phyloP scores from a whole-genome alignment of 108 stramenopile species.

The Cyclostephanos invisitatus region DNA sequence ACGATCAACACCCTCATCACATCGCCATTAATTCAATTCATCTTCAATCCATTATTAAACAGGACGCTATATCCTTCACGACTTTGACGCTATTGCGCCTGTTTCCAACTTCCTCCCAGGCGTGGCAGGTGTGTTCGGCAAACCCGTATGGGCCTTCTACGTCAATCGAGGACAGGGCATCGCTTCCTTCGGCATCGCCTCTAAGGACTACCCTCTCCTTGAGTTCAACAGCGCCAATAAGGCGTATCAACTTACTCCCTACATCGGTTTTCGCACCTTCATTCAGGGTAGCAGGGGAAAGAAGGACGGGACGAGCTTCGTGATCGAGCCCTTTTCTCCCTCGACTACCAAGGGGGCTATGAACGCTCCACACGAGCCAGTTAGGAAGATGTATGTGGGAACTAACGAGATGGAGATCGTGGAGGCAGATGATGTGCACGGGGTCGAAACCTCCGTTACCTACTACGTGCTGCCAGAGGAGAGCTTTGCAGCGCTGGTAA shows the following conservation, averaged over 20 bases:
- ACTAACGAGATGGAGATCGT: slow-evolving; percentile 91
- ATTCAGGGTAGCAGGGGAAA: slow-evolving; percentile 69
- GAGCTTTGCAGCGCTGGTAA: slow-evolving; percentile 85
- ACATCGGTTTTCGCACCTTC: slow-evolving; percentile 92
- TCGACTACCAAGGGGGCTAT: slow-evolving; percentile 54
- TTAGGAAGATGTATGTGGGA: slow-evolving; percentile 90
- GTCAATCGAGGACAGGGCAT: slow-evolving; percentile 95
- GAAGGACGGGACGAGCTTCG: slow-evolving; percentile 52
- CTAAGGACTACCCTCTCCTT: slow-evolving; percentile 89
- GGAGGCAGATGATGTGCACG: slow-evolving; percentile 78
- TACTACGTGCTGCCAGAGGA: slow-evolving; percentile 91
- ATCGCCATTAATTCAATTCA: not conserved
- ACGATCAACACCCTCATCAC: too few relatives aligned
- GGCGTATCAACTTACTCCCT: slow-evolving; percentile 93
- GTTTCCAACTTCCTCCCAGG: slow-evolving; percentile 89
- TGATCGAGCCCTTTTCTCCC: slow-evolving; percentile 80
- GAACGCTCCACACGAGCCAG: slow-evolving; percentile 52
- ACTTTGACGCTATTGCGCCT: slow-evolving; percentile 84
- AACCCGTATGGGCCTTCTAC: slow-evolving; percentile 94
- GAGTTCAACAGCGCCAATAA: slow-evolving; percentile 95
- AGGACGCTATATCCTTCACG: slow-evolving; percentile 84
- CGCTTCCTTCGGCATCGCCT: slow-evolving; percentile 82
- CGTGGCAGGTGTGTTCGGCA: slow-evolving; percentile 87
- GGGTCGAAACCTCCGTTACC: slow-evolving; percentile 76
- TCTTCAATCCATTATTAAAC: not conserved